Base-by-base conservation (phyloP, 352 stramenopile genomes). In the Aphanomyces astaci region DNA sequence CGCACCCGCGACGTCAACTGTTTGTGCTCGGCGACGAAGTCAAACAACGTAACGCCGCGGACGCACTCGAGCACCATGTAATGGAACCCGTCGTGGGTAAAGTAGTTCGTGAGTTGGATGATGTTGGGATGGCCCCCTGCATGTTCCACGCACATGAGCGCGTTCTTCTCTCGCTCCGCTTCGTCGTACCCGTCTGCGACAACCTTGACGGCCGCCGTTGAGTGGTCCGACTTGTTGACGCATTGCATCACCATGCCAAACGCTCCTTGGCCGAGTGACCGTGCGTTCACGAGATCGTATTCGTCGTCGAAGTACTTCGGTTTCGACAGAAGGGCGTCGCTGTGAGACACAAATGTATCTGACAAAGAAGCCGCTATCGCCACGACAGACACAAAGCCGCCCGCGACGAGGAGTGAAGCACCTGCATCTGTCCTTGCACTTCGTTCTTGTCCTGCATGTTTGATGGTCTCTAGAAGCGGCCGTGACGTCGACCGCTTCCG, bases 211-310 rank as follows among this genome's bases (percentile, higher is more conserved):
- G 86, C 86, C 4, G 80, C 79, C 19, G 88, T 62, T 11, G 71
- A 75, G 32, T 82, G 78, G 69, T 87, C 78, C 9, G 73, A 69
- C 68, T 90, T 90, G 72, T 77, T 73, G 33, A 86, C 74, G 69
- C 86, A 94, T 70, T 89, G 80, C 76, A 94, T 90, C 33, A 94
- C 86, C 28, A 92, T 80, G n/a, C 86, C 86, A 68, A 90, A 94
- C 2, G 84, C 75, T 24, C 86, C 86, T 15, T 73, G 85, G 24
- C 84, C 86, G 1, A 92, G 72, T 31, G 43, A 31, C 17, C 62
- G 62, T 2, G 62, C 49, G 27, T 60, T 59, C 25, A 68, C 62
- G 28, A 68, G 25, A 45, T 68, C 62, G 33, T 68, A 68, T 17
- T 68, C 62, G 19, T 68, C 62, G 51, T 68, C 62, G 33, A 68